Evolutionary conservation across 345 rosid genomes (phyloP), one percentile per base, ranked within the genome.

Genomic region (Ceriops decandra): DNA sequence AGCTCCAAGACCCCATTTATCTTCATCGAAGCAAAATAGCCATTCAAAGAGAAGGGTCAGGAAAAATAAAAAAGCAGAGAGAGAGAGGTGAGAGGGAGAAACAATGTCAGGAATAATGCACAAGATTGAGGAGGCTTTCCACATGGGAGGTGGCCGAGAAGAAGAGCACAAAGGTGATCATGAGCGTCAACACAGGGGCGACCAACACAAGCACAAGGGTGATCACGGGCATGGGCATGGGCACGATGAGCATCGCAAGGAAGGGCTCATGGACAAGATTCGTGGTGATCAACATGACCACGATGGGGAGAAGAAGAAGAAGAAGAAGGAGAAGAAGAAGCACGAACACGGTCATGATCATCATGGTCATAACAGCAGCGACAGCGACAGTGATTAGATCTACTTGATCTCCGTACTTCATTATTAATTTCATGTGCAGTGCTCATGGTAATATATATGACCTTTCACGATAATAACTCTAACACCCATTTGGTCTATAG

Each of bases 41-140:
- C 53, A 63, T 17, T 3, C 27, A n/a, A 5, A 26, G 16, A 69
- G 13, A 21, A 9, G 52, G 2, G 20, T 8, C 9, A 21, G 26
- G 26, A 24, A 24, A 24, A 24, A 20, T n/a, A 46, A 36, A 16
- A 7, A 33, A 6, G 7, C 8, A 32, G 9, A 33, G 10, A 33
- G 36, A 33, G 10, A 33, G 36, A 7, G 9, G 0, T 5, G 10
- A 33, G 36, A 33, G 36, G 7, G 36, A 33, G 36, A 33, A 1
- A 66, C 26, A 36, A 86, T 89, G 95, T 24, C 92, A 28, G 95
- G 92, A 74, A 79, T 87, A 52, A 84, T 87, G 31, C 66, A 81
- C 77, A 89, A 89, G 81, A 84, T 89, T 63, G 86, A 66, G 17
- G 95, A 84, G 68, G 79, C 88, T 30, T 90, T 89, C 52, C 84